Evolutionary conservation across 495 filamentous ascomycete species (phyloP), one percentile per base, ranked within the genome.

Genomic region (Aspergillus baeticus): DNA sequence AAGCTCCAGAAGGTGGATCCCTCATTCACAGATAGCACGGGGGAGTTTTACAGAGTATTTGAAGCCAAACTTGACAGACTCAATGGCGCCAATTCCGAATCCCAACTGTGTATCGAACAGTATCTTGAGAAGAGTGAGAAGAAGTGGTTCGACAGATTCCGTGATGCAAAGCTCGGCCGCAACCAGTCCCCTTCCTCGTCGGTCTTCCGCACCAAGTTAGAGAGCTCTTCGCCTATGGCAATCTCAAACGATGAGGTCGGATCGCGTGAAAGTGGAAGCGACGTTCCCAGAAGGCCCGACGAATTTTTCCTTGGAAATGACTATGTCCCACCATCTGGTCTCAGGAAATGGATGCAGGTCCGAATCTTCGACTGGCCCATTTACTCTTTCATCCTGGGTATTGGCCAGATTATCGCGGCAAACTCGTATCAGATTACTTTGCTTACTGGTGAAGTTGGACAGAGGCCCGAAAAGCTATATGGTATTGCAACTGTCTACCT

Each of bases 381-480:
- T 7, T 91, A 91, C 69, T 82, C 86, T 5, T 77, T 91, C 54
- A 72, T 90, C 37, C 64, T 78, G 4, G 85, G 85, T 43, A 73
- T 89, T 0, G 84, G 84, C 5, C 87, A 90, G 60, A 83, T 90
- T 57, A 82, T 90, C 29, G 84, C 87, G 0, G 84, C 84, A 46
- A 88, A 87, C 69, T 87, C 83, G 1, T 90, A 89, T 64, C 87
- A 90, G 60, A 84, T 90, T 59, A 87, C 85, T 3, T 76, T 90
- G 21, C 75, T 90, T 11, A 83, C 82, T 0, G 87, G 87, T 15
- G 79, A 86, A 59, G 73, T 84, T 15, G 85, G 82, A 13, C 76
- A 89, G 61, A 79, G 79, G 0, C 80, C 85, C 5, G 70, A 76
- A 20, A 84, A 86, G 59, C 76, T 89, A 7, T 90, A 90, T 70